Base-by-base conservation (phyloP, 2,329 filamentous ascomycete genomes). In the Aspergillus aculeatinus region DNA sequence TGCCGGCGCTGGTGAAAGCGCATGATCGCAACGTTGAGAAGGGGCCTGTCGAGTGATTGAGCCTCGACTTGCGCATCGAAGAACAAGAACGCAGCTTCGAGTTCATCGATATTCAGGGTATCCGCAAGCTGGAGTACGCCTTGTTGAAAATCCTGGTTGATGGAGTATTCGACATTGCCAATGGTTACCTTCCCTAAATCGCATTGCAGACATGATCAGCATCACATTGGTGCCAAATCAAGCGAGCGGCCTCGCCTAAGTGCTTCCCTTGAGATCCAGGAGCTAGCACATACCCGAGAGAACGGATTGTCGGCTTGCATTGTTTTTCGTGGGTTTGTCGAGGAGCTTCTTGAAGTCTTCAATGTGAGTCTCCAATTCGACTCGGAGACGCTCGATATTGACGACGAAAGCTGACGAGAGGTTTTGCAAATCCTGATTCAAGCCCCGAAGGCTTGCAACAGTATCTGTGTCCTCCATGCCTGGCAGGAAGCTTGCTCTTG, bases 131-230 rank as follows among this genome's bases (percentile, higher is more conserved):
- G 86, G 33, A 96, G 82, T 25, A 88, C 86, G 67, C 89, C 87
- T 75, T 96, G 89, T 71, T 94, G 87, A 76, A 99, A 98, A 63
- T 92, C 88, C 58, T 90, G 85, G 76, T 96, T 97, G 79, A 99
- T 81, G 23, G 83, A 80, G 75, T 92, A 98, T 69, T 93, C 86
- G 35, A 86, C 83, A 63, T 87, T 89, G 67, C 85, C 85, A 60
- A 96, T 78, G 35, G 81, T 86, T 67, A 98, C 82, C 73, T 90
- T 93, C 60, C 91, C 92, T 95, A 57, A 4, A 62, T 48, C 50
- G 52, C 35, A 58, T 59, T 52, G 60, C 51, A 49, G 53, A 47
- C 54, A 48, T 44, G 21, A 63, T 74, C 56, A 73, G 65, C 60
- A 52, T n/a, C 29, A 25, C 16, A 19, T 44, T 19, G 39, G 14